Evolutionary conservation across 2,329 filamentous ascomycete species (phyloP).

Genomic region (Xylariales sp.): DNA sequence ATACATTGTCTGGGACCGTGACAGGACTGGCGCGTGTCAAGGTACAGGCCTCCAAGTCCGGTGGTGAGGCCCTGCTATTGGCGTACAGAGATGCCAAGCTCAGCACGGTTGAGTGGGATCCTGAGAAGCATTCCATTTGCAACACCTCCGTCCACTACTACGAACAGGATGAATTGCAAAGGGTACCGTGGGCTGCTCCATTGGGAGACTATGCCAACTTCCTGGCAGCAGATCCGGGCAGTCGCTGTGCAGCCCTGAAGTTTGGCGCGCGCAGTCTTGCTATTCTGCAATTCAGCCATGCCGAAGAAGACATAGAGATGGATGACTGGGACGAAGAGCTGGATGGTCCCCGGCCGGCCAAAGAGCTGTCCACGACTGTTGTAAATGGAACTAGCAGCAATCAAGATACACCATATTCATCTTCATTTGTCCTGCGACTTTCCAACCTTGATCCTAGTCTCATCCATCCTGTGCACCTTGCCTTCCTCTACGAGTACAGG

Average conservation of each 20-base stretch:
- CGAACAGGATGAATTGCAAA: conserved; percentile 84
- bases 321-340: conserved; percentile 84
- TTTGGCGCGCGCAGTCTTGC: conserved; percentile 87
- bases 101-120: conserved; percentile 91
- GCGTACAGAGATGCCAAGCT: conserved; percentile 89
- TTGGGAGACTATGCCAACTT: conserved; percentile 74
- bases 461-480: conserved; percentile 84
- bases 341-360: conserved; percentile 60
- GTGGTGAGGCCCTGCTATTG: conserved; percentile 78
- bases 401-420: conserved; percentile 72
- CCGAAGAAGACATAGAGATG: conserved; percentile 80
- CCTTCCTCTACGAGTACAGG: conserved; percentile 93
- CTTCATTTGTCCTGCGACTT: conserved; percentile 90
- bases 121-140: conserved; percentile 69
- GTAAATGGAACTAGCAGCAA: conserved; percentile 40
- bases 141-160: conserved; percentile 98
- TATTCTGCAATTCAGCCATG: conserved; percentile 86
- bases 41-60: conserved; percentile 66
- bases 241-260: conserved; percentile 89
- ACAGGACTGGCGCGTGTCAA: conserved; percentile 78
- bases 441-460: conserved; percentile 84
- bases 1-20: conserved; percentile 76
- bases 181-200: conserved; percentile 75
- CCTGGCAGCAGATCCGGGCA: conserved; percentile 83
- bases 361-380: conserved; percentile 36